Base-by-base conservation (phyloP, 2,329 filamentous ascomycete species). In the Penicillium digitatum region DNA sequence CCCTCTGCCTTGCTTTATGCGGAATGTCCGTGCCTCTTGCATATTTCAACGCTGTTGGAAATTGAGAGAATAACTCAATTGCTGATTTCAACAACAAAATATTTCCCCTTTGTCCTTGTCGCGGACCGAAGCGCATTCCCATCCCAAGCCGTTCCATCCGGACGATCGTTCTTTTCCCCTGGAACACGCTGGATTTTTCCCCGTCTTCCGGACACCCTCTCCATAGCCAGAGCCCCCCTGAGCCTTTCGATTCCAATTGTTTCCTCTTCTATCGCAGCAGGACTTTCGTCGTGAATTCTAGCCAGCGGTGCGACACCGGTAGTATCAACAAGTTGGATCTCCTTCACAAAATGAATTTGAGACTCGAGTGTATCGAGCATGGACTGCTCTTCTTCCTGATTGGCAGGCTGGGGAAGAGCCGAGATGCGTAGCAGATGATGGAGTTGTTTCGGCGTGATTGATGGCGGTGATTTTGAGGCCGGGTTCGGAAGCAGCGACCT, bases 291-390 rank as follows among this genome's bases (percentile, higher is more conserved):
- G 50, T 90, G 84, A 54, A 97, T 87, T 42, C 87, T 87, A 48
- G 83, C 81, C 40, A 99, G 75, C 0, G 94, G 92, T 53, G 85
- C 80, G 0, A 96, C 79, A 3, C 82, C 85, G 0, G 79, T 74
- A 0, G 90, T 92, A 70, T 95, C 82, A 46, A 96, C 87, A 42
- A 81, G 78, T 68, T 95, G 92, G 20, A 97, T 86, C 59, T 90
- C 84, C 58, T 84, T 86, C n/a, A 97, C 91, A 68, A 99, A 99
- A 66, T 88, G 87, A 0, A 99, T 82, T 69, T 99, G 94, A 31
- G 88, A 85, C 49, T 86, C 81, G 2, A 99, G 81, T 1, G 87
- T 92, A 22, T 81, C 69, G 3, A 95, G 81, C 83, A 96, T 90
- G 26, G 79, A 74, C 0, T 77, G 66, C 70, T 95, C 87, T 64